phyloP scores from a whole-genome alignment of 2,329 filamentous ascomycete genomes.

The Diaporthe citriasiana region DNA sequence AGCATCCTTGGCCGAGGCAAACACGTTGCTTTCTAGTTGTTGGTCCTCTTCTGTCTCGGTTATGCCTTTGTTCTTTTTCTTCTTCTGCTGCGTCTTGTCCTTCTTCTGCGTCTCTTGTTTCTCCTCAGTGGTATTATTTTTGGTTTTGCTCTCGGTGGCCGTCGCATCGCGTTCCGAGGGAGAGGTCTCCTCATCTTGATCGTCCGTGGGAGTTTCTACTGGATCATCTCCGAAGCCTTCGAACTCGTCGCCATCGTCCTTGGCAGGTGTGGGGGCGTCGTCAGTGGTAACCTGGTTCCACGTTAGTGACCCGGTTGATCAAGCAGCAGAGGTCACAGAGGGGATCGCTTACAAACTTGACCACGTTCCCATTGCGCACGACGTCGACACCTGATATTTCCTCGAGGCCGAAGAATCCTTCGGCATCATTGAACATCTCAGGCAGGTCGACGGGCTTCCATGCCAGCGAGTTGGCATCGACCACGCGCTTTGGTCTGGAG shows the following conservation, averaged over 20 bases:
- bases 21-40: slow-evolving; percentile 63
- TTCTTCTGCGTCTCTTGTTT: slow-evolving; percentile 48
- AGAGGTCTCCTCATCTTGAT: slow-evolving; percentile 39
- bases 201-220: slow-evolving; percentile 41
- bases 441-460: slow-evolving; percentile 77
- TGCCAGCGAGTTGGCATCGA: slow-evolving; percentile 63
- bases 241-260: slow-evolving; percentile 51
- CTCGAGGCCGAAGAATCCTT: slow-evolving; percentile 92
- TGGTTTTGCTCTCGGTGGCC: slow-evolving; percentile 43
- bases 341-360: slow-evolving; percentile 66
- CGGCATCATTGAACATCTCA: slow-evolving; percentile 87
- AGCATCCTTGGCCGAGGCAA: slow-evolving; percentile 68
- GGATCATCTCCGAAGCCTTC: slow-evolving; percentile 51
- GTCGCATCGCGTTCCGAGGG: slow-evolving; percentile 39
- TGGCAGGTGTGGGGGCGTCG: slow-evolving; percentile 7
- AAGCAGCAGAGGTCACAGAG: neutral
- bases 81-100: slow-evolving; percentile 46
- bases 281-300: slow-evolving; percentile 6
- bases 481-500: slow-evolving; percentile 55
- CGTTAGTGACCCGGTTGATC: neutral
- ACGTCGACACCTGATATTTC: slow-evolving; percentile 93
- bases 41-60: slow-evolving; percentile 40
- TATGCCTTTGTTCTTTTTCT: slow-evolving; percentile 46
- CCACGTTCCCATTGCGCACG: slow-evolving; percentile 72
- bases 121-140: slow-evolving; percentile 43